Base-by-base conservation (phyloP, 2,329 filamentous ascomycete genomes). In the Torrubiellomyces zombiae region DNA sequence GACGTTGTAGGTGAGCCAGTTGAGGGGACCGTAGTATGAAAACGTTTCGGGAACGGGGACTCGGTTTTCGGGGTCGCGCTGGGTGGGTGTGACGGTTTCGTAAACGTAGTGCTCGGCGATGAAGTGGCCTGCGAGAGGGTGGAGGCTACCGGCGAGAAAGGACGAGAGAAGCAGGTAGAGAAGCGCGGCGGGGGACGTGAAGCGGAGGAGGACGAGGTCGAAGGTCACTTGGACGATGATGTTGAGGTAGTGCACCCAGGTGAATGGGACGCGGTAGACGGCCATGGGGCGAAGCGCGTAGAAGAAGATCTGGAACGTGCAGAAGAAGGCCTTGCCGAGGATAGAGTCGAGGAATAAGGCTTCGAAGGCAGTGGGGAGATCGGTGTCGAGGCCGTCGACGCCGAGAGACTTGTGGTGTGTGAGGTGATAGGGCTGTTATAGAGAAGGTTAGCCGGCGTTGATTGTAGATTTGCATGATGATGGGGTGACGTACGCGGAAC, bases 331-430 rank as follows among this genome's bases (percentile, higher is more conserved):
- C 57, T 98, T 98, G 50, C 89, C 89, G 11, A 86, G 69, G 40
- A 98, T 75, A 6, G 83, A 94, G 60, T 98, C 80, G 42, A 98
- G 75, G 49, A 98, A 77, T 46, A 92, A 56, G 34, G 83, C 86
- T 58, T 98, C 89, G 25, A 94, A 54, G 24, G 80, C 72, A 11
- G 89, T 95, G 14, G 89, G 89, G 15, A 98, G 74, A 46, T 98
- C 89, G 21, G 86, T 93, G 50, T 98, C 89, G 21, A 98, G 70
- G 28, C 89, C 89, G 42, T 93, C 81, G 25, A 98, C 86, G 32
- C 89, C 89, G 26, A 98, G 76, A 18, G 85, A 93, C 60, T 98
- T 98, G 68, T 98, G 89, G 56, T 98, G 89, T 2, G 89, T 98
- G 20, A 98, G 72, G 48, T 98, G 89, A 60, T 98, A 98, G 4